Conservation (phyloP, 1,284 basidiomycete species). For the Boletellus dicymbophilus region DNA sequence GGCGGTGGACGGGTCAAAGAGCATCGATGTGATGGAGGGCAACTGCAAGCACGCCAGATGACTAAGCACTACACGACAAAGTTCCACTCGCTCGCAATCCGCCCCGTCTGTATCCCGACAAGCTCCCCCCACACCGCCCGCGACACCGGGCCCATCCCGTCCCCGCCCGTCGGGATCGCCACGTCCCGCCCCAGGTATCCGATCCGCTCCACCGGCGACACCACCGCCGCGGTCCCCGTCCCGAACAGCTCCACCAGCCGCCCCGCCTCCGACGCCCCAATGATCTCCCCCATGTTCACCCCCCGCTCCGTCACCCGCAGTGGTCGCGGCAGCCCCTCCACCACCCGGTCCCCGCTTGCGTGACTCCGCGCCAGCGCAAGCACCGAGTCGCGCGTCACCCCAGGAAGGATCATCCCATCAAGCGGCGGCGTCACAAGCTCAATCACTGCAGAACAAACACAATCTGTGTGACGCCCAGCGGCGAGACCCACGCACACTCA, state of each 20-base stretch:
- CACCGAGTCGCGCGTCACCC: conserved; percentile 94
- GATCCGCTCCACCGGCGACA: conserved; percentile 81
- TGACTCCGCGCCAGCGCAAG: conserved; percentile 84
- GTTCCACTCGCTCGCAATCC: conserved; percentile 84
- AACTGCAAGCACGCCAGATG: conserved; percentile 5
- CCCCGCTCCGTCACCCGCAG: conserved; percentile 82
- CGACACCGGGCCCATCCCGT: conserved; percentile 88
- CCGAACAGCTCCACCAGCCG: conserved; percentile 92
- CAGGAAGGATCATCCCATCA: conserved; percentile 95
- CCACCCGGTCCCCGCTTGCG: conserved; percentile 50
- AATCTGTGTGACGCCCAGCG: background rate
- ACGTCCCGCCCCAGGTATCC: conserved; percentile 90
- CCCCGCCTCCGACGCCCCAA: conserved; percentile 70
- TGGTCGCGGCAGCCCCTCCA: conserved; percentile 67
- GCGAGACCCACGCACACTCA: conserved; percentile 32
- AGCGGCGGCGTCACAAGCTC: conserved; percentile 93
- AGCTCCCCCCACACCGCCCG: conserved; percentile 83
- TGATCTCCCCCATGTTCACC: conserved; percentile 89
- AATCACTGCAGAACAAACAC: conserved; percentile 41
- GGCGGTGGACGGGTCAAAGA: conserved; percentile 62
- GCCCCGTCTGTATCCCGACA: conserved; percentile 89
- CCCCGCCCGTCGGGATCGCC: conserved; percentile 80
- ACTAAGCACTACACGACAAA: conserved; percentile 45
- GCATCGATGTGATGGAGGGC: conserved; percentile 43
- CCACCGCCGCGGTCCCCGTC: conserved; percentile 88